Conservation (phyloP, 108 stramenopile genomes). For the Skeletonema costatum region DNA sequence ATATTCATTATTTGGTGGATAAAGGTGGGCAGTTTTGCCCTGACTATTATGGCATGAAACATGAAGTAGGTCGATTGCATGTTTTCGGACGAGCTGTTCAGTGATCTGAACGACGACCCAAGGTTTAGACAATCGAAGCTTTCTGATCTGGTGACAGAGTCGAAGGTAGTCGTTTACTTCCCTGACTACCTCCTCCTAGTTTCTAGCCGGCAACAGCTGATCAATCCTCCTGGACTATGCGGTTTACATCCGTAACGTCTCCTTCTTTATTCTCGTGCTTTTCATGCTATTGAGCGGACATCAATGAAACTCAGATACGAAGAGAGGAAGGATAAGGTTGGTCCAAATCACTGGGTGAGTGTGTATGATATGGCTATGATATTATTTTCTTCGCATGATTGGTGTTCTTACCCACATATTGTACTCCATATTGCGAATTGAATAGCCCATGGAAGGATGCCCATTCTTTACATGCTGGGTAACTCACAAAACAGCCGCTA, state of each 20-base stretch:
- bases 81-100: constrained; percentile 33
- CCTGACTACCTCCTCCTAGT: constrained; percentile 53
- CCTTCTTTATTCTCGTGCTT: constrained; percentile 53
- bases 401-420: not conserved
- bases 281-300: constrained; percentile 42
- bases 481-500: constrained; percentile 26
- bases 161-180: constrained; percentile 56
- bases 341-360: constrained; percentile 50
- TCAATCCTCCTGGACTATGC: constrained; percentile 59
- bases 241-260: constrained; percentile 48
- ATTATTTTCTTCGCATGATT: not conserved
- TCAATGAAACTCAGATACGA: constrained; percentile 33
- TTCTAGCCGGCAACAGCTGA: constrained; percentile 50
- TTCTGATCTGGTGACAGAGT: constrained; percentile 48
- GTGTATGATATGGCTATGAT: not conserved
- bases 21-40: constrained; percentile 54
- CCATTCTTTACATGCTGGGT: constrained; percentile 47
- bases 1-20: constrained; percentile 51
- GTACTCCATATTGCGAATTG: not conserved
- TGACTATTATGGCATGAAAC: constrained; percentile 67
- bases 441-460: constrained; percentile 53
- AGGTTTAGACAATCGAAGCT: constrained; percentile 37
- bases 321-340: constrained; percentile 45
- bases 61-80: constrained; percentile 58
- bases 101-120: constrained; percentile 58